Evolutionary conservation across 768 basidiomycete species (phyloP), one percentile per base, ranked within the genome.

Genomic region (Udeniomyces megalosporus): DNA sequence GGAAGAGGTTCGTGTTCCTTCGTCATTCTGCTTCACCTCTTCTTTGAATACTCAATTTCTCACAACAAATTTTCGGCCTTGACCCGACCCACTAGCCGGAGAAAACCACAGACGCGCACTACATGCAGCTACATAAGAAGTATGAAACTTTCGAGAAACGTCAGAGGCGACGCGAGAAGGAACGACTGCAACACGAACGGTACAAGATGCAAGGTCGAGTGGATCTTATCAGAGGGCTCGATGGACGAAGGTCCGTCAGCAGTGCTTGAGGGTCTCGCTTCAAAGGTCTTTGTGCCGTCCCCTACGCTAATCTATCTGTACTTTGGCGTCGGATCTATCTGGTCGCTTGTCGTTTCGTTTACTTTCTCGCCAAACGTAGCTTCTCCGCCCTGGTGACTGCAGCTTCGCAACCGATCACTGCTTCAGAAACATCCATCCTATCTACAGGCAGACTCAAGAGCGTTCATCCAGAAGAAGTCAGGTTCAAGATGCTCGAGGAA

Each of bases 71-170:
- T 5, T 28, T 34, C 42, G 44, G 31, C 8, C 10, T 2, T 12
- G 29, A 29, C 22, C 4, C 11, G 45, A 6, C 45, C 7, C 24
- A 20, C 22, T 47, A 22, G 20, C 3, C 14, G 31, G 11, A 15
- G 8, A 28, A 28, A 20, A 20, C 58, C 28, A 7, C 29, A 31
- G 58, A 65, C 47, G 58, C 42, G n/a, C 58, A 55, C 51, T 65
- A 54, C 47, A 24, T 20, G 11, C 45, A 44, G 14, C 63, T 65
- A 1, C 63, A 65, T 58, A 52, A 54, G 47, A 58, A 58, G 54
- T 65, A 65, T 32, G 63, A 65, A 58, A 51, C 58, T 46, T 65
- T 65, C 22, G 63, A 65, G 53, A 58, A 58, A 38, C 28, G 46
- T 22, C 58, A 59, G 51, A 31, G 58, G 31, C 14, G 58, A 34